Evolutionary conservation across 768 basidiomycete species (phyloP).

Genomic region (Coprinopsis sp.): DNA sequence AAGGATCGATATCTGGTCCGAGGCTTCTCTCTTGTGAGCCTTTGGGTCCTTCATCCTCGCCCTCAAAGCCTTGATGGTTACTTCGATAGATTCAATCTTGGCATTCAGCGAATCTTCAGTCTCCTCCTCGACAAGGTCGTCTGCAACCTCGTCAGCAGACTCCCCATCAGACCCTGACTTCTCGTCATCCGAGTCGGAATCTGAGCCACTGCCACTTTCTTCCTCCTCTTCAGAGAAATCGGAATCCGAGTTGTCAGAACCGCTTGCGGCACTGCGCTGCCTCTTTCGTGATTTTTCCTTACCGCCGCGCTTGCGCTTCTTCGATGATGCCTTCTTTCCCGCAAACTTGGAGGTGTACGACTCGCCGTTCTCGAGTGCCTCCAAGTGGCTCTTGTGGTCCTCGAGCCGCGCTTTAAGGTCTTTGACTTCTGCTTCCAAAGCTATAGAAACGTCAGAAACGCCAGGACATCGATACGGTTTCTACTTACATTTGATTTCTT

Average conservation of each 20-base stretch:
- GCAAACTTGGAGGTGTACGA: slow-evolving; percentile 40
- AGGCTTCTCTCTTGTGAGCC: slow-evolving; percentile 31
- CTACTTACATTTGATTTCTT: slow-evolving; percentile 36
- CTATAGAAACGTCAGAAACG: slow-evolving; percentile 21
- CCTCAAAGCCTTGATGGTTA: slow-evolving; percentile 35
- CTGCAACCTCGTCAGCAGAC: slow-evolving; percentile 17
- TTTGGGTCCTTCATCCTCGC: slow-evolving; percentile 33
- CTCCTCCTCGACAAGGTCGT: slow-evolving; percentile 27
- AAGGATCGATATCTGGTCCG: slow-evolving; percentile 28
- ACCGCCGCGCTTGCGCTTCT: slow-evolving; percentile 37
- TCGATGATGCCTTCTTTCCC: slow-evolving; percentile 19
- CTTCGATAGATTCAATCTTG: slow-evolving; percentile 40
- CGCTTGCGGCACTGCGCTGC: slow-evolving; percentile 21
- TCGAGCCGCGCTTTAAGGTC: slow-evolving; percentile 27
- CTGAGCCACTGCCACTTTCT: slow-evolving; percentile 19
- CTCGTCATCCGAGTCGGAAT: slow-evolving; percentile 23
- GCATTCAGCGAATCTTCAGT: slow-evolving; percentile 41
- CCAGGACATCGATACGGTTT: background rate
- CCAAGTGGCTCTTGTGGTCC: slow-evolving; percentile 43
- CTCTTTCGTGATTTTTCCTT: slow-evolving; percentile 43
- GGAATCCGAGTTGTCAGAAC: background rate
- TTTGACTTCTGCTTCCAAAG: slow-evolving; percentile 36
- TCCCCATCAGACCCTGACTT: slow-evolving; percentile 24
- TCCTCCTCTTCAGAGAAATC: slow-evolving; percentile 8
- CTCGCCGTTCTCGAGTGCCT: slow-evolving; percentile 42